Evolutionary conservation across 768 basidiomycete genomes (phyloP), one percentile per base, ranked within the genome.

Genomic region (Sarcomyxa edulis): DNA sequence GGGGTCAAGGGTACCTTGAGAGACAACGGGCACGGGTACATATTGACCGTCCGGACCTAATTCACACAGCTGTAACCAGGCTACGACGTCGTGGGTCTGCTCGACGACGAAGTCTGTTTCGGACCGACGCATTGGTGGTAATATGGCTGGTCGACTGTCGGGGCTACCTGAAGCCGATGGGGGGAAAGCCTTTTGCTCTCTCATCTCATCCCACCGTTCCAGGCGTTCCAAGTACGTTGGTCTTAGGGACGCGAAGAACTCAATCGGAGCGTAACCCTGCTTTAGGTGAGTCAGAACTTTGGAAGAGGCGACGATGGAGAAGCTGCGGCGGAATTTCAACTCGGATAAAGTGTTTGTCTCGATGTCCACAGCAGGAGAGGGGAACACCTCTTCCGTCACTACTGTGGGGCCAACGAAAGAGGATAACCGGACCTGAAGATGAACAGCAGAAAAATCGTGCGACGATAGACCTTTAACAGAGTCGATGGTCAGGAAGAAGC

Each of bases 141-240:
- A 50, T 35, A 57, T 60, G 21, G 68, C 58, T 2, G 74, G 63
- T 29, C 56, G 60, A 46, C 48, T 61, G 32, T 76, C 72, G 24
- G 56, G 43, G 10, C 61, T 53, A 16, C 58, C 60, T n/a, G 60
- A 58, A 21, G 55, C 46, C 32, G 64, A 54, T 29, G 68, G 58
- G 45, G 61, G 63, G 52, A 54, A 64, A 43, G 66, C 61, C 46
- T 77, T 76, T 33, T 84, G 77, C 47, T 97, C 93, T 23, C 92
- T 78, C 69, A 88, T 72, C 54, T 93, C 87, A 53, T 97, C 95
- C 93, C 92, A 96, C 40, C 86, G 76, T 52, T 93, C 91, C 60
- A 97, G 65, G 5, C 91, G 78, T 45, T 90, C 85, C 48, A 98
- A 58, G 59, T 95, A 98, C 11, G 81, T 84, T 10, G 89, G 76